Percentiles rank a stretch among this genome's conserved stretches.
Conservation (phyloP, 192 early-diverging fungal genomes). For the Allomyces javanicus region DNA sequence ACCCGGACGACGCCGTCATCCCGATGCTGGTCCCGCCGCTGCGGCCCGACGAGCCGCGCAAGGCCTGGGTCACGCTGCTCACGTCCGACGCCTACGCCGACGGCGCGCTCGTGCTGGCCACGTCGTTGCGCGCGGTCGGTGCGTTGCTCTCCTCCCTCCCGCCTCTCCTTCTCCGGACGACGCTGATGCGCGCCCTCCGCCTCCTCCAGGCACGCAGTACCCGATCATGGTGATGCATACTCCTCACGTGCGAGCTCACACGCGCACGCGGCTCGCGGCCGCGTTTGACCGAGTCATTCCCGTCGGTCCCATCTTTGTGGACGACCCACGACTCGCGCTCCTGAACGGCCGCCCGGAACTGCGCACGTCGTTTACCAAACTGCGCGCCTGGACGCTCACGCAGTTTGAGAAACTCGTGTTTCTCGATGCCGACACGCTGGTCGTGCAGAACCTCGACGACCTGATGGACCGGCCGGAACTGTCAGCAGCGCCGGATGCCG, state of each 20-base stretch:
- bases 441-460: conserved; percentile 57
- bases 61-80: conserved; percentile 67
- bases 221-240: conserved; percentile 52
- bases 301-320: conserved; percentile 41
- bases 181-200: too few relatives aligned
- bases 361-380: conserved; percentile 72
- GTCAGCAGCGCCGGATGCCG: conserved; percentile 76
- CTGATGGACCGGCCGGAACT: conserved; percentile 51
- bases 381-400: conserved; percentile 62
- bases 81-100: conserved; percentile 68
- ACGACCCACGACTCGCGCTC: conserved; percentile 26
- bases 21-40: too few relatives aligned
- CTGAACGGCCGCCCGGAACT: conserved; percentile 71
- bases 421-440: conserved; percentile 76
- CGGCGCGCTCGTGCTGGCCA: conserved; percentile 59
- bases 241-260: conserved; percentile 25
- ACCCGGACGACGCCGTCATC: too few relatives aligned
- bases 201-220: conserved; percentile 24
- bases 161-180: too few relatives aligned
- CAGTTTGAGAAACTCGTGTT: conserved; percentile 50
- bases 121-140: conserved; percentile 36
- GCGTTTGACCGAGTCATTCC: conserved; percentile 54
- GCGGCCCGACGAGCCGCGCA: too few relatives aligned
- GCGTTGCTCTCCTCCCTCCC: too few relatives aligned
- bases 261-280: conserved; percentile 27